Evolutionary conservation across 345 rosid species (phyloP), one percentile per base, ranked within the genome.

Genomic region (Eucalyptus caleyi): DNA sequence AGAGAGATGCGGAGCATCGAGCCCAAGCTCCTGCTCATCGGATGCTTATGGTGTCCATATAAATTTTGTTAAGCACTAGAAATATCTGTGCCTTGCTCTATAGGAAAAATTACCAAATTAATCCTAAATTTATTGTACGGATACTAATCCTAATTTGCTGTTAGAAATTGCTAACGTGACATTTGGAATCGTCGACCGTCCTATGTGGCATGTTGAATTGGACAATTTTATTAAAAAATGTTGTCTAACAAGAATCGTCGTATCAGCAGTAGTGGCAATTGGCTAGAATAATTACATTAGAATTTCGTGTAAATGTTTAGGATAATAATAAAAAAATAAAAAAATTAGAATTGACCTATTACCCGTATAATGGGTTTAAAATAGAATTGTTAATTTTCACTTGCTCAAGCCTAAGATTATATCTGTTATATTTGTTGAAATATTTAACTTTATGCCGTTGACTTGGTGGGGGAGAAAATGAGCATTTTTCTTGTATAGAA

Each of bases 181-280:
- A 49, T 49, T 49, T 49, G 50, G 50, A 49, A 49, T 49, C 1
- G 1, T 2, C 14, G 2, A 49, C 50, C 14, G 5, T 47, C 50
- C 50, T 4, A 4, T 1, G 14, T 49, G 50, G 50, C 50, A 49
- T 49, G 50, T 2, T 49, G 50, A 49, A 5, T 49, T 49, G 50
- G 14, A 49, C 14, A 11, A 49, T 49, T 49, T 49, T 49, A 49
- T 69, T 69, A 0, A 2, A 69, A 32, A 32, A 37, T 5, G 13
- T 34, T 6, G 6, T 34, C 44, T 34, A 34, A 34, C 14, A 9
- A 16, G 81, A 34, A 34, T 69, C 14, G 0, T 8, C 7, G 4
- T 1, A 4, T 72, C 1, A 3, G 1, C 26, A 0, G 19, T 21
- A 34, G 2, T 4, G 4, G 6, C 14, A 34, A 34, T 72, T 72